Evolutionary conservation across 2,329 filamentous ascomycete species (phyloP).

Genomic region (Hypoxylon sp.): DNA sequence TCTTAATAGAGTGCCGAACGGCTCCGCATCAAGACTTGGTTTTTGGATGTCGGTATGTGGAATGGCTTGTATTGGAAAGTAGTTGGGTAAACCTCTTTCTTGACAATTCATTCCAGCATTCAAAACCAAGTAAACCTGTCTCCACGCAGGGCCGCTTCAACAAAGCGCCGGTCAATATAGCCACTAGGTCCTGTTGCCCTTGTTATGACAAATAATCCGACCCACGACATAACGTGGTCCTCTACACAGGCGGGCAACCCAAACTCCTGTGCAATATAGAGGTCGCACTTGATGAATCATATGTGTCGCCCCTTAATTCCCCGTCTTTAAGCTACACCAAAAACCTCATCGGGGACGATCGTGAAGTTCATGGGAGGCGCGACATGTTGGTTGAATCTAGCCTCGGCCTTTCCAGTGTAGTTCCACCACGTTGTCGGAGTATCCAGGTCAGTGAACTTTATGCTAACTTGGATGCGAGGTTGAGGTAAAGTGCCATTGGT

Average conservation of each 20-base stretch:
- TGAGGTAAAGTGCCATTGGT: conserved; percentile 35
- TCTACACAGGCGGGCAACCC: conserved; percentile 25
- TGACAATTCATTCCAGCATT: neutral
- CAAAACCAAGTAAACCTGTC: neutral
- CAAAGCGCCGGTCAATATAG: conserved; percentile 9
- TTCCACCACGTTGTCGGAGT: conserved; percentile 53
- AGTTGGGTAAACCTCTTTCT: neutral
- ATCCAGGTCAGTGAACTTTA: conserved; percentile 52
- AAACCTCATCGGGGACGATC: conserved; percentile 51
- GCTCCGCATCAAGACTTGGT: neutral
- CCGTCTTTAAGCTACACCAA: conserved; percentile 49
- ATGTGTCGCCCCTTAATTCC: conserved; percentile 24
- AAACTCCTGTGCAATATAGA: conserved; percentile 16
- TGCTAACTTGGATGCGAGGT: conserved; percentile 54
- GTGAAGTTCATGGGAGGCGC: conserved; percentile 51
- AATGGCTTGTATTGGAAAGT: neutral
- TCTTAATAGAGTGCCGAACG: conserved; percentile 6
- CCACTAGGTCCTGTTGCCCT: conserved; percentile 12
- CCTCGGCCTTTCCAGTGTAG: conserved; percentile 52
- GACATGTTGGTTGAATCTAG: conserved; percentile 50
- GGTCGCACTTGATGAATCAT: conserved; percentile 30
- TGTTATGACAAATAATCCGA: conserved; percentile 25
- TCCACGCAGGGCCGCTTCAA: neutral
- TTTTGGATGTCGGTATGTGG: neutral
- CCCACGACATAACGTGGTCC: conserved; percentile 31